Percentiles rank a stretch among this genome's conserved stretches.
Evolutionary conservation across 2,329 filamentous ascomycete genomes (phyloP).

Genomic region (Fusarium oligoseptatum): DNA sequence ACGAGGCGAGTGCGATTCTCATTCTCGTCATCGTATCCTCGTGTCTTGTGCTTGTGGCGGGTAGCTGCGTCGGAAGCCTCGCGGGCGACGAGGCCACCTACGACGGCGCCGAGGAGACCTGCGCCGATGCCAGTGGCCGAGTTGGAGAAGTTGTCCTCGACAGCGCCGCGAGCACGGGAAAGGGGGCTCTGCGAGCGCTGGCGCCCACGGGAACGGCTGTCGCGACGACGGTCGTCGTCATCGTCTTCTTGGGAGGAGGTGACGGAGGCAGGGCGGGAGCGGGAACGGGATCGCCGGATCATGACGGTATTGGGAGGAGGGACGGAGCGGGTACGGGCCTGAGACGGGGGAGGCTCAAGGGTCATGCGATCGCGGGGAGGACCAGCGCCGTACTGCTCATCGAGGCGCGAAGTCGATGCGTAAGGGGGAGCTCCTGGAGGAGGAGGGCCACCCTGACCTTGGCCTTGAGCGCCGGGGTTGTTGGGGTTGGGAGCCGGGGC

Average conservation of each 20-base stretch:
- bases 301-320: constrained; percentile 49
- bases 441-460: constrained; percentile 19
- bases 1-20: constrained; percentile 54
- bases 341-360: constrained; percentile 44
- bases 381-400: constrained; percentile 41
- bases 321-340: constrained; percentile 51
- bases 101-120: constrained; percentile 66
- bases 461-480: constrained; percentile 5
- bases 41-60: constrained; percentile 46
- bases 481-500: constrained; percentile 29
- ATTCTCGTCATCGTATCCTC: constrained; percentile 44
- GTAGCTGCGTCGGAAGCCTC: constrained; percentile 60
- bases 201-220: constrained; percentile 39
- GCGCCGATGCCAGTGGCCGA: constrained; percentile 64
- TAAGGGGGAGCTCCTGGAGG: constrained; percentile 38
- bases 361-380: constrained; percentile 48
- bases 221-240: constrained; percentile 43
- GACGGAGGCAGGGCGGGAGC: constrained; percentile 39
- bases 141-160: constrained; percentile 63
- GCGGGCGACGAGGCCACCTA: constrained; percentile 66
- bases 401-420: constrained; percentile 42
- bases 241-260: constrained; percentile 39
- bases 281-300: constrained; percentile 42
- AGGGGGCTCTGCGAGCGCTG: constrained; percentile 51
- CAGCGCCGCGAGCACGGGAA: constrained; percentile 55